Base-by-base conservation (phyloP, 2,329 filamentous ascomycete species). In the Colletotrichum limetticola region DNA sequence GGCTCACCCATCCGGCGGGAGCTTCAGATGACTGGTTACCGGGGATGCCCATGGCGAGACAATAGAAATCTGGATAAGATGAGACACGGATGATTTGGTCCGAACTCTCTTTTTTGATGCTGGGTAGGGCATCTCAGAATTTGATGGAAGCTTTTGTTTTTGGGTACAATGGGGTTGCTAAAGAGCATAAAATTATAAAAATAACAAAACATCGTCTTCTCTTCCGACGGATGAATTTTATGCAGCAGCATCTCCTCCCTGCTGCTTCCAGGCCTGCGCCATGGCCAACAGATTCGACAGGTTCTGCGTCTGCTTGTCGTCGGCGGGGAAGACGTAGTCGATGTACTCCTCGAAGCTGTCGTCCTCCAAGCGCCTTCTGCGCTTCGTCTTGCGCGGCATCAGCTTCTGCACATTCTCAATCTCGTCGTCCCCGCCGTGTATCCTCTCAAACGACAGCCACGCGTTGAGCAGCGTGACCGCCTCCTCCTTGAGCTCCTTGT, bases 291-390 rank as follows among this genome's bases (percentile, higher is more conserved):
- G 87, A 81, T 93, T 94, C 64, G 94, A 94, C 82, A 98, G 85
- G 78, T 94, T 95, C 76, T 93, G 93, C 68, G 93, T 93, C 80
- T 94, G 93, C 84, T 94, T 91, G 82, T 98, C 95, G 85, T 98
- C 97, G 5, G 94, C 95, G 1, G 97, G 97, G 90, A 99, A 99
- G 42, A 99, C 91, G 78, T 97, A 98, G 82, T 98, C 97, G 84
- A 97, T 91, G 83, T 98, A 98, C 85, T 99, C 97, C 87, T 99
- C 95, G 86, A 95, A 98, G 49, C 91, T 92, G 81, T 97, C 95
- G 83, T 98, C 96, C 80, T 97, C 95, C 82, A 98, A 84, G 89
- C 92, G 95, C 82, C 97, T 92, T 79, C 95, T 89, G 88, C 97
- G 96, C 91, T 98, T 98, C 79, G 94, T 94, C 84, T 92, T 92